Conservation (phyloP, 2,329 filamentous ascomycete species). For the Fusarium subtropicale region DNA sequence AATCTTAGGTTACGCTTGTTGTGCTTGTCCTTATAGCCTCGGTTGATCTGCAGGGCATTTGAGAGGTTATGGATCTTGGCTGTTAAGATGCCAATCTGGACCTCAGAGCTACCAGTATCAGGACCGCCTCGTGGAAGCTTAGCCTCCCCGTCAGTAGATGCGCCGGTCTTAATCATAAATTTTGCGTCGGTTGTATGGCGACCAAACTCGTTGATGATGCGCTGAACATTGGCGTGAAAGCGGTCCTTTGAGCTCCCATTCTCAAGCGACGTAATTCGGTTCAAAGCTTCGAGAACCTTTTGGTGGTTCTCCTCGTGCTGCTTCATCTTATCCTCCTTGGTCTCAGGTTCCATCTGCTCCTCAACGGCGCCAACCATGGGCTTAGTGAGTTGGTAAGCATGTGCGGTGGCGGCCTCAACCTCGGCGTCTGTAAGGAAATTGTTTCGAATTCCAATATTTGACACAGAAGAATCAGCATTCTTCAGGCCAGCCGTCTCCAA, state of each 20-base stretch:
- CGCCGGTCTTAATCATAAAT: slow-evolving; percentile 71
- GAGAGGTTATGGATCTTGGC: slow-evolving; percentile 89
- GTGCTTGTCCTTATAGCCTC: slow-evolving; percentile 86
- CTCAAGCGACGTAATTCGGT: slow-evolving; percentile 80
- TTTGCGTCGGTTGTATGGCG: slow-evolving; percentile 85
- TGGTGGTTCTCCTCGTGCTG: slow-evolving; percentile 68
- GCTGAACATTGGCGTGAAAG: slow-evolving; percentile 82
- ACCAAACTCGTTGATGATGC: slow-evolving; percentile 89
- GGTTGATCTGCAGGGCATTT: slow-evolving; percentile 73
- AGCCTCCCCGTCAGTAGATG: slow-evolving; percentile 54
- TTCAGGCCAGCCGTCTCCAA: slow-evolving; percentile 75
- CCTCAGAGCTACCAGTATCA: slow-evolving; percentile 94
- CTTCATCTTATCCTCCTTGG: slow-evolving; percentile 52
- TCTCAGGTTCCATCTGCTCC: slow-evolving; percentile 56
- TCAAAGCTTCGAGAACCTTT: slow-evolving; percentile 79
- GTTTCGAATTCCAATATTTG: slow-evolving; percentile 70
- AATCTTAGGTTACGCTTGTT: slow-evolving; percentile 92
- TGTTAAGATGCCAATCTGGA: slow-evolving; percentile 96
- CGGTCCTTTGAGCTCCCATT: slow-evolving; percentile 84
- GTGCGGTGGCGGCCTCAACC: slow-evolving; percentile 72
- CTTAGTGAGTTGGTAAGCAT: slow-evolving; percentile 75
- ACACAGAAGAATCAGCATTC: slow-evolving; percentile 47
- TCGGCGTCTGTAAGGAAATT: slow-evolving; percentile 78
- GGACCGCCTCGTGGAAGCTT: slow-evolving; percentile 76
- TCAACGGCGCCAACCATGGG: slow-evolving; percentile 59